Evolutionary conservation across 139 green algal species (phyloP).

Genomic region (Volvox africanus): DNA sequence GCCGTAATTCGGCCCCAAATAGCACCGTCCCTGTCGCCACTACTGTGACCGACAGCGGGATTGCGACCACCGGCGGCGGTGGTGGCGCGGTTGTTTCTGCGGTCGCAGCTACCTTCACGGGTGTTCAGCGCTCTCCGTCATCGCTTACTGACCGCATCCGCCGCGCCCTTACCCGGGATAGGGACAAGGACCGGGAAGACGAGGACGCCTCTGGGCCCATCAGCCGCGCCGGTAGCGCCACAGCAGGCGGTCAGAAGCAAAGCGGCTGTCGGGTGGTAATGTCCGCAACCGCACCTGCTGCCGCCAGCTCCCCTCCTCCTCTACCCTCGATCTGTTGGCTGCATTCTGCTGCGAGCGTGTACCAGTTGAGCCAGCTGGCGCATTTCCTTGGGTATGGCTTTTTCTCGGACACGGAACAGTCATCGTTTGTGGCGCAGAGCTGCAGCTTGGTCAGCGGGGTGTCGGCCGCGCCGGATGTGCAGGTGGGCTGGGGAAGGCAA

Average conservation of each 20-base stretch:
- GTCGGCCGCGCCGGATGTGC: conserved; percentile 8
- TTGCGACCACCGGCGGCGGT: not conserved
- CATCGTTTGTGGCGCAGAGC: conserved; percentile 25
- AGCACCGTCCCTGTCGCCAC: not conserved
- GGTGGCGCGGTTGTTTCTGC: not conserved
- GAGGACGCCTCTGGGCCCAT: not conserved
- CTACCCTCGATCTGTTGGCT: not conserved
- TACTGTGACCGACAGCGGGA: not conserved
- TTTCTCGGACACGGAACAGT: conserved; percentile 19
- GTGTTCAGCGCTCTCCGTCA: not conserved
- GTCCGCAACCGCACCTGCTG: not conserved
- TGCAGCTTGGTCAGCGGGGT: conserved; percentile 22
- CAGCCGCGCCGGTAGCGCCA: not conserved
- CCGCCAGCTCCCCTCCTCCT: not conserved
- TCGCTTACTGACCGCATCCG: conserved; percentile 15
- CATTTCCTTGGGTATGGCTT: conserved; percentile 37
- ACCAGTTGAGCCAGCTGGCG: conserved; percentile 29
- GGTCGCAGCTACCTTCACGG: not conserved
- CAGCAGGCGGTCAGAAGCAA: not conserved
- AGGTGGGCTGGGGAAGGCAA: not conserved
- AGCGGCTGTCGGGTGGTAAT: not conserved
- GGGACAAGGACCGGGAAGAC: not conserved
- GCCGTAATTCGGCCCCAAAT: not conserved
- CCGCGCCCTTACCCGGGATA: not conserved
- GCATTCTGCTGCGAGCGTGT: conserved; percentile 6